Evolutionary conservation across 2,329 filamentous ascomycete species (phyloP), one percentile per base, ranked within the genome.

Genomic region (Aspergillus sp.): DNA sequence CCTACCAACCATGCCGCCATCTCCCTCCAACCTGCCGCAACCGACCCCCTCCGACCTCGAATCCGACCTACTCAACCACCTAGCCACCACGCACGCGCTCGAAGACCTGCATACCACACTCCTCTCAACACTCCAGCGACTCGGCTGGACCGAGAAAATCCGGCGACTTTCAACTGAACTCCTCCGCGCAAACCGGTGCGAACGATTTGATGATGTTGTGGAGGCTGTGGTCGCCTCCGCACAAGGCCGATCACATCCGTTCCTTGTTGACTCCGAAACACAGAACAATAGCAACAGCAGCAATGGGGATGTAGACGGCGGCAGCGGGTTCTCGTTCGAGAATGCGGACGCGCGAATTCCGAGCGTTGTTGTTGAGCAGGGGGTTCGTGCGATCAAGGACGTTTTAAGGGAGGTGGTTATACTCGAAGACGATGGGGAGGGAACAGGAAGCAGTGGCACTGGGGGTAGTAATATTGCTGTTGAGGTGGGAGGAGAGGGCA

Each of bases 131-230:
- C 78, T 87, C 11, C 80, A 84, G 64, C 77, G 81, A 53, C 72
- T 76, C n/a, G 84, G 84, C 63, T 88, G 84, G 84, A 81, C 81
- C 42, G 78, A 83, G 64, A 76, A 77, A 26, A 76, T 88, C 58
- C 80, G 80, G 56, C 74, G 74, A 47, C 80, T 86, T 59, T 77
- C 84, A 17, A 79, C 80, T 47, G 76, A 82, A 55, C 77, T 87
- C 41, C 80, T 87, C 54, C 81, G 84, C 63, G 81, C 78, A 24
- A 83, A 83, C 47, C 80, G 83, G 54, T 83, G 81, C 66, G 79
- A 79, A 55, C 83, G 78, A 32, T 84, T 83, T 62, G 80, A 83
- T 53, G 82, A 87, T 54, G 76, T 85, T 44, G 76, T 84, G 68
- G 77, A 76, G 17, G 76, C 79, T 30, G 80, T 87, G 13, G 76